Percentiles rank a stretch among this genome's conserved stretches.
These are phyloP conservation scores for Macrophomina pseudophaseolina DNA, from an alignment of 2,329 filamentous ascomycete genomes.

Conservation along the genomic window DNA sequence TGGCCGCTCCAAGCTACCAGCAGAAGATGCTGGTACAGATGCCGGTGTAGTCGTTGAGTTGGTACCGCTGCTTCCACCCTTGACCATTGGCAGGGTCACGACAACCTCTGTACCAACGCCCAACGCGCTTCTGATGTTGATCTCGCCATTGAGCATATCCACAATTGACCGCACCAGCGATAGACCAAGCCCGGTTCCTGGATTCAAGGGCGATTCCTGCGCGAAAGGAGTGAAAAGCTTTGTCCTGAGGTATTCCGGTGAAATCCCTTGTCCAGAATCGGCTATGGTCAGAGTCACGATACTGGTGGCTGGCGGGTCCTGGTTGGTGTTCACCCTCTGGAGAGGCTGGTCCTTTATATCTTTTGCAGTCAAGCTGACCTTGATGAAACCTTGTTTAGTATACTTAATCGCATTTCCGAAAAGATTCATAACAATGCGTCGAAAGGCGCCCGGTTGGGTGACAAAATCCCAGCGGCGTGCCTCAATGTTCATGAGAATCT, in stretches of 20 bases:
- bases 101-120: slow-evolving; percentile 62
- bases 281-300: slow-evolving; percentile 55
- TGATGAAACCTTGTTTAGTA: slow-evolving; percentile 49
- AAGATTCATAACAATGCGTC: slow-evolving; percentile 55
- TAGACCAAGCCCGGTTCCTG: slow-evolving; percentile 68
- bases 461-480: slow-evolving; percentile 50
- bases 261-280: slow-evolving; percentile 71
- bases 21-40: slow-evolving; percentile 28
- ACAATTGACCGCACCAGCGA: slow-evolving; percentile 67
- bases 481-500: slow-evolving; percentile 52
- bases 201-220: slow-evolving; percentile 66
- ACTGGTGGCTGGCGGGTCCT: slow-evolving; percentile 19
- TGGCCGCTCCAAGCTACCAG: slow-evolving; percentile 28
- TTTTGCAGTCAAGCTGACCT: slow-evolving; percentile 28
- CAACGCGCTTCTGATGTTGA: slow-evolving; percentile 60
- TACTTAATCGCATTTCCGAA: slow-evolving; percentile 58
- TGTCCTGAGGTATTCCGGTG: slow-evolving; percentile 64
- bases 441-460: slow-evolving; percentile 54
- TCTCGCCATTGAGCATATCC: slow-evolving; percentile 62
- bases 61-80: background rate
- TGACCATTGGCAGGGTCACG: slow-evolving; percentile 52
- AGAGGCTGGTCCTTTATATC: slow-evolving; percentile 9
- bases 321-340: background rate
- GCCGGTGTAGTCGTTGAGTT: slow-evolving; percentile 14
- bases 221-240: slow-evolving; percentile 67